These are phyloP conservation scores for Lathyrus aphaca DNA, from an alignment of 306 rosid genomes.

Conservation along the genomic window DNA sequence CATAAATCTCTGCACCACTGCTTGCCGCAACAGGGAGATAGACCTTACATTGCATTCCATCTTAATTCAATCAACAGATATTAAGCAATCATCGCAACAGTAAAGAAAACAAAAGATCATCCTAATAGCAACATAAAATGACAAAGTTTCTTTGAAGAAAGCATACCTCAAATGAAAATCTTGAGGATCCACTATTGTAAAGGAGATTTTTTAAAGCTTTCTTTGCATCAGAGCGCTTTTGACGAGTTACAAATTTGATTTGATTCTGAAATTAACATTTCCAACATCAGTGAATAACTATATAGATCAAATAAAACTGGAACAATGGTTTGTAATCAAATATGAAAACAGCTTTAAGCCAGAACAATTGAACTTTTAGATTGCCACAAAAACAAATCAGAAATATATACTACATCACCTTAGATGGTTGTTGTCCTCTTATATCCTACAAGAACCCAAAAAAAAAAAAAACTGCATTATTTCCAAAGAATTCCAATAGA, in stretches of 20 bases:
- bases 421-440: conserved; percentile 51
- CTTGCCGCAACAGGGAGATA: too few species aligned
- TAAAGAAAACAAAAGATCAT: conserved; percentile 25
- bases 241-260: conserved; percentile 61
- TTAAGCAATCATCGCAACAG: conserved; percentile 12
- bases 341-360: too few species aligned
- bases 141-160: conserved; percentile 18
- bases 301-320: conserved; percentile 11
- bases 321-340: too few species aligned
- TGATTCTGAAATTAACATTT: conserved; percentile 58
- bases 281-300: conserved; percentile 36
- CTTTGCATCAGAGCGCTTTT: conserved; percentile 87
- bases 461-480: conserved; percentile 4
- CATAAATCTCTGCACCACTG: conserved; percentile 3
- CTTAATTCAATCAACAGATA: conserved; percentile 9
- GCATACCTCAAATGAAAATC: conserved; percentile 52
- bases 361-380: neutral
- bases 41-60: neutral
- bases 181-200: conserved; percentile 62
- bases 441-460: conserved; percentile 39
- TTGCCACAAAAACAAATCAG: neutral
- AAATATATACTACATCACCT: conserved; percentile 42
- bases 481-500: conserved; percentile 17
- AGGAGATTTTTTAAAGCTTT: conserved; percentile 82
- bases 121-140: conserved; percentile 26